Conservation (phyloP, 2,329 filamentous ascomycete species). For the Tolypocladium pustulatum region DNA sequence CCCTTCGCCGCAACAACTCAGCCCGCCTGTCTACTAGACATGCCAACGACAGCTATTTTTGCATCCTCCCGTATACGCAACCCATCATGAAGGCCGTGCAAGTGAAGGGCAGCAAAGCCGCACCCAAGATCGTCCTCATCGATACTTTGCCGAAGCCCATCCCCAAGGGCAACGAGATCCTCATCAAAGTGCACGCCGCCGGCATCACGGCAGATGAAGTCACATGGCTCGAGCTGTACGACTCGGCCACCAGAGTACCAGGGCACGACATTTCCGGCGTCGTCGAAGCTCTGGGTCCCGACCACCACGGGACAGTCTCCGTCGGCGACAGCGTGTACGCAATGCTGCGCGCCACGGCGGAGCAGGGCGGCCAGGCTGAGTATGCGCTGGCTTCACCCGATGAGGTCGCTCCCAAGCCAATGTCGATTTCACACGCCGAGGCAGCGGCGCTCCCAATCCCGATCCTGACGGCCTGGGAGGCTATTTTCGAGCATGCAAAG, state of each 20-base stretch:
- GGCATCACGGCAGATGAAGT: constrained; percentile 24
- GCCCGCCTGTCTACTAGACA: not conserved
- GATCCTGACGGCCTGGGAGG: constrained; percentile 18
- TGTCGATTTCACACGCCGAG: constrained; percentile 9
- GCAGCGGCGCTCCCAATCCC: constrained; percentile 21
- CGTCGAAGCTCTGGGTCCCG: constrained; percentile 14
- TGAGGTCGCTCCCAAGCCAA: constrained; percentile 11
- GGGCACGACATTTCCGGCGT: constrained; percentile 25
- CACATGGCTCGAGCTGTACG: constrained; percentile 21
- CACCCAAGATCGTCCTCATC: constrained; percentile 9
- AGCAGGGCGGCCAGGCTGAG: constrained; percentile 15
- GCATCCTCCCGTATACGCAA: not conserved
- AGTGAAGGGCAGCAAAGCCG: constrained; percentile 13
- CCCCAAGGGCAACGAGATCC: constrained; percentile 10
- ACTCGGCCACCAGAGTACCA: constrained; percentile 15
- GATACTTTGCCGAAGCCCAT: constrained; percentile 8
- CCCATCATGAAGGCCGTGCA: constrained; percentile 22
- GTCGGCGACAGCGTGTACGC: constrained; percentile 15
- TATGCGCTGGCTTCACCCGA: constrained; percentile 10
- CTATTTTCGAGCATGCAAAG: constrained; percentile 10
- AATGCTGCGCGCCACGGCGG: constrained; percentile 14
- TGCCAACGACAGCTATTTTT: not conserved
- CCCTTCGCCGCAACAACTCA: not conserved
- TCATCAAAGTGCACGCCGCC: constrained; percentile 20
- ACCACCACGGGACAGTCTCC: constrained; percentile 8